Evolutionary conservation across 495 filamentous ascomycete species (phyloP), one percentile per base, ranked within the genome.

Genomic region (Lepidopterella palustris): DNA sequence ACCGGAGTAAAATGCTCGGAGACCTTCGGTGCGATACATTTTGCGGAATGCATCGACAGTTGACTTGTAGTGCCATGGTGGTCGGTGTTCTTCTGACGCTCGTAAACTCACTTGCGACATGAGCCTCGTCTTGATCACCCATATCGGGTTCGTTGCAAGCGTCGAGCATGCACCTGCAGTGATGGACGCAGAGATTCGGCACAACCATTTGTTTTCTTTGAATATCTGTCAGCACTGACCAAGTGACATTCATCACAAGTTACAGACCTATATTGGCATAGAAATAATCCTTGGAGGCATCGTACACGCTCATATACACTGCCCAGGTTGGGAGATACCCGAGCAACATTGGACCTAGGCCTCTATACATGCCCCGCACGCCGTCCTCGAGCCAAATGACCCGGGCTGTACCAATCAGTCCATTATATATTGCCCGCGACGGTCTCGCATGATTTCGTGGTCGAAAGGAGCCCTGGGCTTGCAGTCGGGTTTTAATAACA

Each of bases 311-410:
- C 70, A 97, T 86, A 78, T 95, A 99, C 42, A 99, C 93, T 5
- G 91, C 93, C 93, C 93, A 99, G 0, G 95, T 99, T 1, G 93
- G 93, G 24, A 99, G 71, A 70, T 99, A 99, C 23, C 93, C 93
- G 63, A 97, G 72, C 58, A 97, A 81, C 79, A 97, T 95, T 29
- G 93, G 93, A 0, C 90, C 91, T 49, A 99, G 73, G 28, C 93
- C 93, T 71, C 93, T 81, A 67, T 99, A 99, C 78, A 99, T 84
- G 45, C 93, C 93, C 49, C 85, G 82, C 55, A 97, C 66, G 6
- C 95, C 92, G 72, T 97, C 95, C 65, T 96, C 84, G 45, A 73
- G 76, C 84, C 87, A 91, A 61, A 99, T 97, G 11, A 83, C 80
- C 28, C 76, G 84, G 23, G 88, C 91, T 0, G 91, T 97, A 24